These are phyloP conservation scores for Prunus mira DNA, from an alignment of 306 rosid species.

Conservation along the genomic window DNA sequence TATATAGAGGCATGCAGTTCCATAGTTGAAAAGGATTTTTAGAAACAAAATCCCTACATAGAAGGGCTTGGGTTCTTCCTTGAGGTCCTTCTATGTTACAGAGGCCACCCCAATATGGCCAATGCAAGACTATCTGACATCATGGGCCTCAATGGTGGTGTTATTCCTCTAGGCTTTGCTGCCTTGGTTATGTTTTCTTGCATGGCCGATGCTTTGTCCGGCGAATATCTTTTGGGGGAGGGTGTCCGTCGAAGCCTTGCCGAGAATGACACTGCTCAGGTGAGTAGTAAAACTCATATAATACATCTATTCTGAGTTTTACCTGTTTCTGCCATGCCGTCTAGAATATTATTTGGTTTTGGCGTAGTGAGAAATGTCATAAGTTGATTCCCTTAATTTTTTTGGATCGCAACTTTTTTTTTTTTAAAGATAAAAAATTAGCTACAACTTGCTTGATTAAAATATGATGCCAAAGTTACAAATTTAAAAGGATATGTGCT, in stretches of 20 bases:
- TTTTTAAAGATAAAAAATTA: no score
- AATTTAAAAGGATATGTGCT: no score
- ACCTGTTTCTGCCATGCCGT: no score
- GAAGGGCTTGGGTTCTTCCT: constrained; percentile 13
- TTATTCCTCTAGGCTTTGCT: constrained; percentile 2
- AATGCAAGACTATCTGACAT: constrained; percentile 2
- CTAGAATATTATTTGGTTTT: no score
- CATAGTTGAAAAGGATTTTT: background rate
- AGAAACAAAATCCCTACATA: constrained; percentile 11
- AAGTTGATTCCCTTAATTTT: no score
- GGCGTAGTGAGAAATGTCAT: no score
- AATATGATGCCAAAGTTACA: no score
- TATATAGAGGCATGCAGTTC: background rate
- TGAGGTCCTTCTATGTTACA: constrained; percentile 24
- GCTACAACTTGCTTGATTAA: no score
- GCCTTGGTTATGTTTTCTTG: constrained; percentile 8
- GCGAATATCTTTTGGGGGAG: background rate
- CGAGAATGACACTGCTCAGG: background rate
- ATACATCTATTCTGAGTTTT: no score
- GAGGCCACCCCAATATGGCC: background rate
- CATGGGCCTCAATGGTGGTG: constrained; percentile 3
- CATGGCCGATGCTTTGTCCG: constrained; percentile 6
- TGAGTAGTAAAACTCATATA: background rate
- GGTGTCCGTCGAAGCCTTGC: background rate
- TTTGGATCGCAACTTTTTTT: no score